Conservation (phyloP, 441 rosid species). For the Pelargonium cotyledonis region DNA sequence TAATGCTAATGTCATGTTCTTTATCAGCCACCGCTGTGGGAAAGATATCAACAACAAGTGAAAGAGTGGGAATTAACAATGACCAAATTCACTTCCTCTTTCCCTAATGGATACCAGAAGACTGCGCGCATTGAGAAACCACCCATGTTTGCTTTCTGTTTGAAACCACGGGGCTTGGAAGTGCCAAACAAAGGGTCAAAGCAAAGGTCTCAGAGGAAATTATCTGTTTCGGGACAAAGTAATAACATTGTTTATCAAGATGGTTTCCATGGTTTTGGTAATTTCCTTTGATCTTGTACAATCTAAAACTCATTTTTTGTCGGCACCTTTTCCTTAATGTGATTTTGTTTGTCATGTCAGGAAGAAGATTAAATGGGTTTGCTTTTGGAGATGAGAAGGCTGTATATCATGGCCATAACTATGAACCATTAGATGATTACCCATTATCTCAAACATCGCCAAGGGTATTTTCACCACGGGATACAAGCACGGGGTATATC, state of each 20-base stretch:
- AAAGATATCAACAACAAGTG: constrained; percentile 67
- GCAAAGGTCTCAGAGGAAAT: constrained; percentile 69
- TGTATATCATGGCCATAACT: constrained; percentile 38
- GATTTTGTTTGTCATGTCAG: constrained; percentile 32
- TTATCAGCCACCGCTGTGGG: constrained; percentile 83
- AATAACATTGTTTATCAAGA: constrained; percentile 44
- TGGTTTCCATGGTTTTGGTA: constrained; percentile 48
- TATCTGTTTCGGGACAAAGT: constrained; percentile 55
- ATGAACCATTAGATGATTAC: constrained; percentile 53
- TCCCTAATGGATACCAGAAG: constrained; percentile 47
- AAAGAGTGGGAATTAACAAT: constrained; percentile 68
- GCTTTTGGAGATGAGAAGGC: constrained; percentile 62
- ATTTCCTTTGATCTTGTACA: constrained; percentile 1
- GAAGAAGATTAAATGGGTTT: constrained; percentile 66
- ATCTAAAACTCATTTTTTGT: background rate
- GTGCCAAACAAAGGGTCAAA: constrained; percentile 82
- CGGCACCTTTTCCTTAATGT: constrained; percentile 16
- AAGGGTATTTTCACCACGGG: constrained; percentile 48
- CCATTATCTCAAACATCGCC: constrained; percentile 47
- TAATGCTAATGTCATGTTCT: constrained; percentile 10
- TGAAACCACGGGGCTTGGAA: constrained; percentile 96
- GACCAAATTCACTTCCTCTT: constrained; percentile 36
- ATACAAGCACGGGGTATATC: constrained; percentile 34
- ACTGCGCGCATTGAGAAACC: constrained; percentile 58
- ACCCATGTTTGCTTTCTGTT: constrained; percentile 86